Conservation (phyloP, 164 flowering plant species). For the Sextonia rubra region DNA sequence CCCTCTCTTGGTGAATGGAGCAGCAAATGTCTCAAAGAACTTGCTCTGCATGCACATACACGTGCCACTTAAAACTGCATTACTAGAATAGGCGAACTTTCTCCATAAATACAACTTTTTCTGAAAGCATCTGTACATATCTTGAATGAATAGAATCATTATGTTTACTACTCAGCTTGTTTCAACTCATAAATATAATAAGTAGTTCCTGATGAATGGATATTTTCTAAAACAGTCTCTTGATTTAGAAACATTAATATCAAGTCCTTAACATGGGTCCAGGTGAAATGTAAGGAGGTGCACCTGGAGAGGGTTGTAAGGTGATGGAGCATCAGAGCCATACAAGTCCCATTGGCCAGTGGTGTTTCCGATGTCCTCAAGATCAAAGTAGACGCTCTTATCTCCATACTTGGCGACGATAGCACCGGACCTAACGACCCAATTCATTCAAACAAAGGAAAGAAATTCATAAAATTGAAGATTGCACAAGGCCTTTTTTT, state of each 20-base stretch:
- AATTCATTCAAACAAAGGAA: not conserved
- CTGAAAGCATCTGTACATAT: too few species aligned
- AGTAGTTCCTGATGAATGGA: too few species aligned
- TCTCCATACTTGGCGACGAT: conserved; percentile 92
- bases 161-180: too few species aligned
- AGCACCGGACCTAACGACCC: conserved; percentile 38
- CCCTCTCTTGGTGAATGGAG: conserved; percentile 97
- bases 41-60: conserved; percentile 68
- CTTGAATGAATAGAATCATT: too few species aligned
- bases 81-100: too few species aligned
- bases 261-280: too few species aligned
- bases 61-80: not conserved
- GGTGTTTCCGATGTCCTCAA: conserved; percentile 91
- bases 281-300: not conserved
- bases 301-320: conserved; percentile 88
- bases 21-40: conserved; percentile 99
- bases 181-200: too few species aligned
- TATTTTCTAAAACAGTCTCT: too few species aligned
- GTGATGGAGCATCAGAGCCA: conserved; percentile 90
- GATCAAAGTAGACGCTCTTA: conserved; percentile 90
- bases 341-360: conserved; percentile 96
- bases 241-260: too few species aligned
- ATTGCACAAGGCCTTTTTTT: not conserved
- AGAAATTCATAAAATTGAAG: not conserved
- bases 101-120: too few species aligned